Conservation (phyloP, 352 stramenopile genomes). For the Pythium sukuiense region DNA sequence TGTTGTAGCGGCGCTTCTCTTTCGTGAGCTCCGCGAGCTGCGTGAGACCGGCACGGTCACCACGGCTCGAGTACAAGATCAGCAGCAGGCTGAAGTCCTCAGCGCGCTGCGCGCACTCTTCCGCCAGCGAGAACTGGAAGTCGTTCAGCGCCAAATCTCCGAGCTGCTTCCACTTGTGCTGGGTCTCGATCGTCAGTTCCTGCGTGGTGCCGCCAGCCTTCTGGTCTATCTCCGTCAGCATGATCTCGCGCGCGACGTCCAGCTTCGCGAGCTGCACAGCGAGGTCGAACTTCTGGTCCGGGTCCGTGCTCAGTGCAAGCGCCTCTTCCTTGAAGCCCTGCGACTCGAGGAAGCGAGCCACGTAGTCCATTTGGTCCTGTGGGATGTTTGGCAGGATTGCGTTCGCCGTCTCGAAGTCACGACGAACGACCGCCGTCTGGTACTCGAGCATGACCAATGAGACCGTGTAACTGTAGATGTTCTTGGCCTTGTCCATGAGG, state of each 20-base stretch:
- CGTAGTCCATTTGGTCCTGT: slow-evolving; percentile 78
- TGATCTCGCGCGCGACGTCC: slow-evolving; percentile 93
- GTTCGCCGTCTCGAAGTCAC: slow-evolving; percentile 98
- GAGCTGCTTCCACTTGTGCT: slow-evolving; percentile 98
- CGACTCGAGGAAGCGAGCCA: slow-evolving; percentile 95
- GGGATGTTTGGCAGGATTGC: slow-evolving; percentile 95
- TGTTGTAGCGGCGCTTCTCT: slow-evolving; percentile 91
- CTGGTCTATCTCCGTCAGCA: slow-evolving; percentile 87
- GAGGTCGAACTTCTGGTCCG: slow-evolving; percentile 98
- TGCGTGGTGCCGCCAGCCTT: slow-evolving; percentile 35
- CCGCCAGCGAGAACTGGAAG: slow-evolving; percentile 93
- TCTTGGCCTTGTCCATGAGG: slow-evolving; percentile 97
- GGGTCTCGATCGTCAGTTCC: slow-evolving; percentile 94
- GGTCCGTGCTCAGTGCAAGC: slow-evolving; percentile 91
- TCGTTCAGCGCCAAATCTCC: slow-evolving; percentile 92
- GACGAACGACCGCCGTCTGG: slow-evolving; percentile 97
- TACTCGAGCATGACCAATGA: slow-evolving; percentile 97
- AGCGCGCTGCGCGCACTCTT: slow-evolving; percentile 94
- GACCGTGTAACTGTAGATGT: slow-evolving; percentile 91
- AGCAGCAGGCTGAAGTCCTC: slow-evolving; percentile 96
- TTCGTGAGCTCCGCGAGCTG: slow-evolving; percentile 87
- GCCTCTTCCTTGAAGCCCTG: slow-evolving; percentile 99
- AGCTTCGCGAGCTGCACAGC: slow-evolving; percentile 96
- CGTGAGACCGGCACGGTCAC: slow-evolving; percentile 92
- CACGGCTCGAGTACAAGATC: slow-evolving; percentile 96